A percentile compares a stretch with the other conserved stretches of the same genome.
Conservation (phyloP, 2,329 filamentous ascomycete genomes). For the Cladosporium sp. region DNA sequence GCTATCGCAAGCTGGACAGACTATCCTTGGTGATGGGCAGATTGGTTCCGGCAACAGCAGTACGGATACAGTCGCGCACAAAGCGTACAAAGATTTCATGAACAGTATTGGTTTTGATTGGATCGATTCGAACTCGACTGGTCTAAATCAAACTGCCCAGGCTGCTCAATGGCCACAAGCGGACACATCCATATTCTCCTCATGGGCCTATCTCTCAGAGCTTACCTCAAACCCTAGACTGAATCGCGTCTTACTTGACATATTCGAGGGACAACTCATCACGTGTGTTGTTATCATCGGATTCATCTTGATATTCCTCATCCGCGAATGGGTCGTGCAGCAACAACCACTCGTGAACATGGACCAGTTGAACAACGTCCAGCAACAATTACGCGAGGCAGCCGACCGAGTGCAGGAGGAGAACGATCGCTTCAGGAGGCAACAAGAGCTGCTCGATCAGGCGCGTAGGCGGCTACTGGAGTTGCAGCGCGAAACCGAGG, state of each 20-base stretch:
- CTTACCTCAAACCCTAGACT: conserved; percentile 65
- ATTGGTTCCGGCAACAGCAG: background rate
- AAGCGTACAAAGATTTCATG: background rate
- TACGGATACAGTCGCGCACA: background rate
- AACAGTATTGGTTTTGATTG: background rate
- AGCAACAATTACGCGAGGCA: conserved; percentile 20
- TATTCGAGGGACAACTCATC: conserved; percentile 89
- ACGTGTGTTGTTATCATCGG: conserved; percentile 86
- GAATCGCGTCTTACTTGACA: conserved; percentile 75
- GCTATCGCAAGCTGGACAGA: conserved; percentile 9
- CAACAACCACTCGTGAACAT: conserved; percentile 85
- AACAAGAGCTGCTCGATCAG: conserved; percentile 27
- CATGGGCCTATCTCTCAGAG: conserved; percentile 49
- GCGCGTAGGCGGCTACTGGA: conserved; percentile 22
- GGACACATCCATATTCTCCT: conserved; percentile 27
- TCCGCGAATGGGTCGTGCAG: conserved; percentile 96
- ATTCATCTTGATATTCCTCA: conserved; percentile 95
- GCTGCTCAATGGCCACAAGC: conserved; percentile 14
- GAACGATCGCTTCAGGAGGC: conserved; percentile 22
- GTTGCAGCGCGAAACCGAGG: conserved; percentile 22
- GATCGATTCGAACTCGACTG: background rate
- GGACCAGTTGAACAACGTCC: conserved; percentile 22
- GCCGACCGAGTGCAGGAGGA: conserved; percentile 27
- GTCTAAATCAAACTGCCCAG: background rate
- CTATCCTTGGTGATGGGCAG: conserved; percentile 6